Evolutionary conservation across 139 green algal genomes (phyloP), one percentile per base, ranked within the genome.

Genomic region (Mesostigma viride): DNA sequence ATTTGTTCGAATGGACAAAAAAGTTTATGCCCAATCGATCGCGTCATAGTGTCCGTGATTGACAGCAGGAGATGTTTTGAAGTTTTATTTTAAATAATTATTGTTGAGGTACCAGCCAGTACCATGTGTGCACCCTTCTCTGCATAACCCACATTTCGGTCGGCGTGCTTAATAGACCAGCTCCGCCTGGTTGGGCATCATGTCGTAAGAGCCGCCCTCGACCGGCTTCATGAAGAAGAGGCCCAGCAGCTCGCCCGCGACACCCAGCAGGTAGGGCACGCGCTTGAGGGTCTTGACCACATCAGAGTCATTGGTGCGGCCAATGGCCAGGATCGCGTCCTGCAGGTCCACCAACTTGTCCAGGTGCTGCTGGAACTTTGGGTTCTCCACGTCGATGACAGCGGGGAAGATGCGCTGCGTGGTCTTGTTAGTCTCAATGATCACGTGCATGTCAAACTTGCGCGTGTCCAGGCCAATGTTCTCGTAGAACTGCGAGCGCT

Each of bases 341-440:
- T 97, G 97, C 46, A 85, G 45, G 60, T 76, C 63, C 4, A 95
- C 80, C 71, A 96, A 73, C 30, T 74, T 48, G 79, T 97, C 89
- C 70, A 96, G 79, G 64, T 64, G 62, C 59, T 69, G 62, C 73
- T 93, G 91, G 82, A 95, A 97, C 62, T 88, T 72, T 51, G 89
- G 89, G 79, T 88, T 79, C 70, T 94, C 85, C 0, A 83, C 59
- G 64, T 94, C 88, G 3, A 83, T 76, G 31, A 97, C 92, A 70
- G 88, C 85, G 8, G 92, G 91, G 86, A 99, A 99, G 73, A 99
- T 88, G 61, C 91, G 81, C 30, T 81, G 86, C 3, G 89, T 96
- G 32, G 90, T 92, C 64, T 91, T 95, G 87, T 99, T 99, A 33
- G 93, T 99, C 88, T 99, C 40, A 53, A 95, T 87, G 79, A 97